Evolutionary conservation across 345 rosid genomes (phyloP), one percentile per base, ranked within the genome.

Genomic region (Orychophragmus violaceus): DNA sequence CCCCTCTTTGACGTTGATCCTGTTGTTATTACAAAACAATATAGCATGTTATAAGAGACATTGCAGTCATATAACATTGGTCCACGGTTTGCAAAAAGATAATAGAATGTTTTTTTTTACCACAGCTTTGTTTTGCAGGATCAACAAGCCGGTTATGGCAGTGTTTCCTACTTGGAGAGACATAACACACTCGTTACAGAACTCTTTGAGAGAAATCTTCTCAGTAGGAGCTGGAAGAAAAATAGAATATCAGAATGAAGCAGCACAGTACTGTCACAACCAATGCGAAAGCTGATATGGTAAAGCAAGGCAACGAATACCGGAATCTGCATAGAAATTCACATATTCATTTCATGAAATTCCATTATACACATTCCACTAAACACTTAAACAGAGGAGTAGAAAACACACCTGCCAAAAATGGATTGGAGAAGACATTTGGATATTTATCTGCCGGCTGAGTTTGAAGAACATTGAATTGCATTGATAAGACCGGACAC

Each of bases 391-490:
- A 23, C 8, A 35, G 18, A 65, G 8, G 11, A 13, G 61, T 49
- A 10, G 33, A 57, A 70, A 24, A 65, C 23, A 78, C 48, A 84
- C 95, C 84, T 82, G 57, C 93, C 93, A 71, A 84, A 90, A 21
- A 90, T 3, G 54, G 89, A 84, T 80, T 58, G 64, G 95, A 70
- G 71, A 90, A 87, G 46, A 84, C 16, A 41, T 68, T 62, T 8
- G 97, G 97, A 69, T 80, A 85, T 72, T 90, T 85, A 64, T 84
- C 88, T 29, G 95, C 97, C 3, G 95, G 97, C 97, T 90, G 79
- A 51, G 60, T 8, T 64, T 24, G 8, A 25, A 72, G 35, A 56
- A 46, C 25, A 64, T 18, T 25, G 33, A 11, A 46, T 25, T 13
- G 5, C 16, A 29, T 2, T 58, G 10, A 12, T 25, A n/a, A n/a